Evolutionary conservation across 1,284 basidiomycete genomes (phyloP).

Genomic region (Lignosus rhinocerotis): DNA sequence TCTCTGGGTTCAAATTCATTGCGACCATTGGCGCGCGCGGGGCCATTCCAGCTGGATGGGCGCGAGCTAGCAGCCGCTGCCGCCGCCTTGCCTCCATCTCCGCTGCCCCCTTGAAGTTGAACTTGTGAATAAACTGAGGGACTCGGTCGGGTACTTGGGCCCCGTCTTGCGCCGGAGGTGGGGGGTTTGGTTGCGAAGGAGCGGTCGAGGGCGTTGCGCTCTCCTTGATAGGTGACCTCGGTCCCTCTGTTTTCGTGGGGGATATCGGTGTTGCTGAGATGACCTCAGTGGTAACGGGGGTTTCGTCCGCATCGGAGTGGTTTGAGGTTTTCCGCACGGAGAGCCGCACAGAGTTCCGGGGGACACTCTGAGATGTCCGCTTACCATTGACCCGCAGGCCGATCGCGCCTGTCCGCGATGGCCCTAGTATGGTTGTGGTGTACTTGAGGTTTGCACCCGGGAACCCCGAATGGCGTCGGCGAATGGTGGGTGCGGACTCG

Average conservation of each 20-base stretch:
- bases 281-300: conserved; percentile 23
- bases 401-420: conserved; percentile 33
- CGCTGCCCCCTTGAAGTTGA: conserved; percentile 71
- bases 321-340: conserved; percentile 27
- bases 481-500: conserved; percentile 45
- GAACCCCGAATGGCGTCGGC: conserved; percentile 46
- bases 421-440: conserved; percentile 79
- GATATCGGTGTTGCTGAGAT: conserved; percentile 25
- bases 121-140: conserved; percentile 57
- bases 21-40: conserved; percentile 22
- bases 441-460: conserved; percentile 73
- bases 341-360: conserved; percentile 45
- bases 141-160: neutral
- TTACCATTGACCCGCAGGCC: conserved; percentile 37
- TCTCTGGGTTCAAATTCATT: conserved; percentile 44
- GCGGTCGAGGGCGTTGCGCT: conserved; percentile 9
- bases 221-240: conserved; percentile 20
- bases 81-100: conserved; percentile 76
- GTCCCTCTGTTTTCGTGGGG: conserved; percentile 19
- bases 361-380: conserved; percentile 27
- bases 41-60: conserved; percentile 19
- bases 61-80: conserved; percentile 50
- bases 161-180: neutral
- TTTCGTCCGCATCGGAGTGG: conserved; percentile 17
- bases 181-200: conserved; percentile 9